Percentiles rank a stretch among this genome's conserved stretches.
These are phyloP conservation scores for Aspergillus nomiae DNA, from an alignment of 2,329 filamentous ascomycete genomes.

Conservation along the genomic window DNA sequence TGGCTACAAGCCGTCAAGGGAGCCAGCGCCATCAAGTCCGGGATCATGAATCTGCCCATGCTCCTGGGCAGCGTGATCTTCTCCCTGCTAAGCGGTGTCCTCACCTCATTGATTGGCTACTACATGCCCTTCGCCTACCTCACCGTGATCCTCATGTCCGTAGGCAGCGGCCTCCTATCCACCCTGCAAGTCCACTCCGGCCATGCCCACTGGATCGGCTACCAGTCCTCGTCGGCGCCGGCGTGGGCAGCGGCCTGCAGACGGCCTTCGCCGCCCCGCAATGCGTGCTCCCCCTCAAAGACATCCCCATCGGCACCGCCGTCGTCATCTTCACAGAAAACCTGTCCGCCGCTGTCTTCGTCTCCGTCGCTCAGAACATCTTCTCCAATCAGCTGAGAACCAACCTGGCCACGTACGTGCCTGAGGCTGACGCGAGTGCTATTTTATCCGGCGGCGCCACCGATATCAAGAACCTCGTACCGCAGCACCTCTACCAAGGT, in stretches of 20 bases:
- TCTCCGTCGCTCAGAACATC: constrained; percentile 18
- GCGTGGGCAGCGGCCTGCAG: constrained; percentile 13
- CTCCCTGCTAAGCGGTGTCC: background rate
- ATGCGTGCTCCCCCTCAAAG: constrained; percentile 5
- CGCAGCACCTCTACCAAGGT: background rate
- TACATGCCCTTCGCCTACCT: constrained; percentile 8
- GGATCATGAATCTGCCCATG: constrained; percentile 4
- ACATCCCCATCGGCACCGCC: constrained; percentile 10
- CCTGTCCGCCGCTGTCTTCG: constrained; percentile 8
- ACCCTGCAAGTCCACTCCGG: constrained; percentile 3
- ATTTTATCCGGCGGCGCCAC: constrained; percentile 15
- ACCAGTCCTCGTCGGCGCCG: constrained; percentile 15
- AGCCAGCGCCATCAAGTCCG: constrained; percentile 1
- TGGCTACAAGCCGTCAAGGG: constrained; percentile 10
- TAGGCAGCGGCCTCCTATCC: constrained; percentile 6
- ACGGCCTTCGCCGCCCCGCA: constrained; percentile 6
- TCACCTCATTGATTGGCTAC: constrained; percentile 1
- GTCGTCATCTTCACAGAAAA: constrained; percentile 15
- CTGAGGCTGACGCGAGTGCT: constrained; percentile 4
- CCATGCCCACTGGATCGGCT: constrained; percentile 15
- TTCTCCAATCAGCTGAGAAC: constrained; percentile 16
- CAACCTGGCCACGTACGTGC: constrained; percentile 12
- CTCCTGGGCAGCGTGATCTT: background rate
- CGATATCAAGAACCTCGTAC: constrained; percentile 7
- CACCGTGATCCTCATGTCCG: constrained; percentile 2